Evolutionary conservation across 169 alveolate genomes (phyloP), one percentile per base, ranked within the genome.

Genomic region (Cryptosporidium sp.): DNA sequence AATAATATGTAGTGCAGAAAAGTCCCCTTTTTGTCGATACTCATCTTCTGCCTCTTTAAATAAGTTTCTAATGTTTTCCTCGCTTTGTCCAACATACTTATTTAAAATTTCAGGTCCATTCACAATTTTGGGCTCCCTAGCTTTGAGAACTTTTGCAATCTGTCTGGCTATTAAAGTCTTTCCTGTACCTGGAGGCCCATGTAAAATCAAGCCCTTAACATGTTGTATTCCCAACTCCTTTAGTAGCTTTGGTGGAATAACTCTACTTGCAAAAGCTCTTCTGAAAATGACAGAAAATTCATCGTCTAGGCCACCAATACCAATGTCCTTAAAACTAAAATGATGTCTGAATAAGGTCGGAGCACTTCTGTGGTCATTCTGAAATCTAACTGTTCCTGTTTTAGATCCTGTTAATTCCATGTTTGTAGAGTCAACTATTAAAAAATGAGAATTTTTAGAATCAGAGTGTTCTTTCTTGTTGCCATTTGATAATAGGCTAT

Each of bases 121-220:
- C 18, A 91, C 96, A 29, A 97, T 96, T 92, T 97, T 97, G 18
- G 99, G 99, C 73, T 97, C 98, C 29, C 97, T 93, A 26, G 99
- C 98, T 70, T 97, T 96, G 37, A 98, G 93, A 23, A 97, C 98
- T 86, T 97, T 96, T n/a, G 99, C 99, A 48, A 98, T 95, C 86
- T 98, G 98, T 85, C 99, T 94, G 33, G 99, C 99, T n/a, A 99
- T 98, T 73, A 98, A 94, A 0, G 99, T 99, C 94, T 99, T 99
- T 26, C 99, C 99, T 9, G 99, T 98, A 31, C 99, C 99, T 1
- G 99, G 99, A 2, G 99, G 99, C 0, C 99, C 99, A 92, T 97
- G 96, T 52, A 99, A 94, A 69, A 99, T 93, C 94, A 98, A 37
- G 65, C 99, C 99, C 68, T 97, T 97, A 18, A 98, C 99, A 89